phyloP scores from a whole-genome alignment of 306 rosid genomes.

The Clitoria ternatea region DNA sequence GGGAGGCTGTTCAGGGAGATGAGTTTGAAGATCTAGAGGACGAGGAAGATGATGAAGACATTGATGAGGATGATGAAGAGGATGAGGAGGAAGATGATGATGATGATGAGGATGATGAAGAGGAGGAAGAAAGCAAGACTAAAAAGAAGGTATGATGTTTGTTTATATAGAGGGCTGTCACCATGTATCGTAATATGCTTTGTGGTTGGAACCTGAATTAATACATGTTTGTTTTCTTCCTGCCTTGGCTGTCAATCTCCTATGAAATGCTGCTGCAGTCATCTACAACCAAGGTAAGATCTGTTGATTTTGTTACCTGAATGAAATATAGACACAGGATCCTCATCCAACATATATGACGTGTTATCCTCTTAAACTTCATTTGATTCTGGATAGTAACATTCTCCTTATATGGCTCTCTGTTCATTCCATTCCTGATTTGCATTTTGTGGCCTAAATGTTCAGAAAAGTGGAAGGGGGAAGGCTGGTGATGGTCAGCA shows the following conservation, averaged over 20 bases:
- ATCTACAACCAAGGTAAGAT: constrained; percentile 47
- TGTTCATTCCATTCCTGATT: background rate
- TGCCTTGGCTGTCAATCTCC: background rate
- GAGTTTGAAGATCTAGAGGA: constrained; percentile 61
- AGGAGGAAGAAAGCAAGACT: constrained; percentile 48
- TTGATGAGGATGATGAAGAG: constrained; percentile 36
- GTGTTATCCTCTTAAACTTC: too few relatives aligned
- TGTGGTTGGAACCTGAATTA: background rate
- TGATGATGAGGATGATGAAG: constrained; percentile 22
- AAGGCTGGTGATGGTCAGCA: constrained; percentile 38
- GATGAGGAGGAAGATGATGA: constrained; percentile 47
- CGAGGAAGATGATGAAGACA: constrained; percentile 57
- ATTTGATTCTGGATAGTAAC: background rate
- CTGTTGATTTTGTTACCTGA: background rate
- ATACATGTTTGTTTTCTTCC: background rate
- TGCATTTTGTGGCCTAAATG: background rate
- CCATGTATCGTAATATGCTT: background rate
- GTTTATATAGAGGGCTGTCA: background rate
- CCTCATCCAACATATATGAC: too few relatives aligned
- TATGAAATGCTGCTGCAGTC: constrained; percentile 32
- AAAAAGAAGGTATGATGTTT: constrained; percentile 53
- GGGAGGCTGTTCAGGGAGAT: constrained; percentile 73
- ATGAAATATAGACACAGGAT: too few relatives aligned
- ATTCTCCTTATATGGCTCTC: background rate
- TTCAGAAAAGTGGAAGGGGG: constrained; percentile 53